Evolutionary conservation across 345 rosid species (phyloP).

Genomic region (Sisymbrium irio): DNA sequence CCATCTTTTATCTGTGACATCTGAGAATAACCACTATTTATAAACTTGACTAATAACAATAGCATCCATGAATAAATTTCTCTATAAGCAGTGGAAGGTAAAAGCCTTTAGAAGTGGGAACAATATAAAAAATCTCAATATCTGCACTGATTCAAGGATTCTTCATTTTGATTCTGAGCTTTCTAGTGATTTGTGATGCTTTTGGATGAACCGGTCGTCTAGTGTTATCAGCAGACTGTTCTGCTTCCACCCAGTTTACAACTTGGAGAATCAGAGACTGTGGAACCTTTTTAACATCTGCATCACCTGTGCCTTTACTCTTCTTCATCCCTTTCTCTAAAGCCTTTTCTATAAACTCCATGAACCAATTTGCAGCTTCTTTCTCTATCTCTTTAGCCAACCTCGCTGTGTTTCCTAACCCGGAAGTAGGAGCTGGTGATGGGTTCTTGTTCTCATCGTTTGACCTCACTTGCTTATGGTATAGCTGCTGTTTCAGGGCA

Average conservation of each 20-base stretch:
- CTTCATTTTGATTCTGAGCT: conserved; percentile 82
- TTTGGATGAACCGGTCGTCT: conserved; percentile 74
- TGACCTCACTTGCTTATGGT: conserved; percentile 38
- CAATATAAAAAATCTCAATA: not conserved
- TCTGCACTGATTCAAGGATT: conserved; percentile 40
- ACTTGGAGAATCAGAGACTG: conserved; percentile 74
- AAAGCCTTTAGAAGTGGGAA: conserved; percentile 17
- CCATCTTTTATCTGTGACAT: not conserved
- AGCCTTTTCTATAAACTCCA: conserved; percentile 84
- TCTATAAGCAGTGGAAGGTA: conserved; percentile 16
- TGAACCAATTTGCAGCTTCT: conserved; percentile 93
- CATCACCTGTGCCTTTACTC: conserved; percentile 43
- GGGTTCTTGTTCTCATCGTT: conserved; percentile 88
- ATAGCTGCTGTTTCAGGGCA: conserved; percentile 42
- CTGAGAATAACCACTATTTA: not conserved
- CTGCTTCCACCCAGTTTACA: conserved; percentile 86
- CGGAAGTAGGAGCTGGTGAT: conserved; percentile 18
- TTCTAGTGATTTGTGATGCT: conserved; percentile 70
- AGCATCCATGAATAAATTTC: conserved; percentile 13
- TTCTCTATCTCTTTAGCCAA: conserved; percentile 68
- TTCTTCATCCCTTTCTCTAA: conserved; percentile 78
- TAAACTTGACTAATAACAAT: conserved; percentile 20
- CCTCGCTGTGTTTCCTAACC: conserved; percentile 52
- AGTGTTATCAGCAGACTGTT: conserved; percentile 49
- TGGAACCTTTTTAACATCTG: conserved; percentile 58